Conservation (phyloP, 345 rosid species). For the Physaria fendleri region DNA sequence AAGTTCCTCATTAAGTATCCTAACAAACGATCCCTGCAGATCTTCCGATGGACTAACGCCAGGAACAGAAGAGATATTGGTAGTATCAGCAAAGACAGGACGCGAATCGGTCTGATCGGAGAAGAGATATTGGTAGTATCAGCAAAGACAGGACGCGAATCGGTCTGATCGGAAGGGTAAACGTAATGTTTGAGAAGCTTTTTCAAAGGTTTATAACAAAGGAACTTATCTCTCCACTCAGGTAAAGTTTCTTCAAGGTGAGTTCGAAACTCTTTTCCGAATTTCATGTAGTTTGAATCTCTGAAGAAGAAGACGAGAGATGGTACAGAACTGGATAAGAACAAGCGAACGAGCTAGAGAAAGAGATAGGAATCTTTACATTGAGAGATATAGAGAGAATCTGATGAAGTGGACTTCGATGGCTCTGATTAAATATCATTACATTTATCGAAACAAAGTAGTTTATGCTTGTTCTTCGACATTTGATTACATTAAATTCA, state of each 20-base stretch:
- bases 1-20: conserved; percentile 81
- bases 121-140: conserved; percentile 20
- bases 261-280: conserved; percentile 83
- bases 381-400: not conserved
- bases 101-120: conserved; percentile 17
- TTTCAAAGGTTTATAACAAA: conserved; percentile 84
- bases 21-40: conserved; percentile 60
- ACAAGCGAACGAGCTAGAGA: not conserved
- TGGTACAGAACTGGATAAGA: conserved; percentile 1
- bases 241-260: conserved; percentile 90
- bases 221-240: conserved; percentile 95
- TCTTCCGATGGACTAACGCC: conserved; percentile 26
- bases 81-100: conserved; percentile 23
- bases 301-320: not conserved
- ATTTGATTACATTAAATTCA: not conserved
- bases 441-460: not conserved
- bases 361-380: not conserved
- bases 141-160: not conserved
- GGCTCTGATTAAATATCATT: not conserved
- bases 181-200: conserved; percentile 70
- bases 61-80: conserved; percentile 13
- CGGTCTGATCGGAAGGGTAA: conserved; percentile 16
- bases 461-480: not conserved
- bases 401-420: conserved; percentile 28
- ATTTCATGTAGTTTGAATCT: conserved; percentile 56